These are phyloP conservation scores for Leucocoprinus gongylophorus DNA, from an alignment of 1,284 basidiomycete genomes.

Conservation along the genomic window DNA sequence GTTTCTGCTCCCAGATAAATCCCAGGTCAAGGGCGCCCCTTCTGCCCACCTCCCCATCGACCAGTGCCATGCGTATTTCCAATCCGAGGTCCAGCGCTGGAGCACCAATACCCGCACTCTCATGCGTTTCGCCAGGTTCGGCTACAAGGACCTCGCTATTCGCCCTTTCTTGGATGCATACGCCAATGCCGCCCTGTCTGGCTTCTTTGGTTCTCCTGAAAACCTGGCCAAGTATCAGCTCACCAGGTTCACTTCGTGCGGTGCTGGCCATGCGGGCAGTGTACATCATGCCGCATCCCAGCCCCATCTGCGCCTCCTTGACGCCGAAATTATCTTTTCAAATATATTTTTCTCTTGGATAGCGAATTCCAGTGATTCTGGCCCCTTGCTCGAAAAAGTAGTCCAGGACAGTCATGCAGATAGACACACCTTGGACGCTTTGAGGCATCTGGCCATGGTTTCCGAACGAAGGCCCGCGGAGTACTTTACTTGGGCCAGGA, in stretches of 20 bases:
- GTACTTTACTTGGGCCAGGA: conserved; percentile 35
- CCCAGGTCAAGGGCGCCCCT: neutral
- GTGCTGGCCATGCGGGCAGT: neutral
- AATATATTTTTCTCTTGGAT: conserved; percentile 48
- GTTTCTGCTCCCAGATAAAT: neutral
- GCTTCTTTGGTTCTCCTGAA: neutral
- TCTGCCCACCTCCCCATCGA: conserved; percentile 8
- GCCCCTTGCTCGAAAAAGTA: conserved; percentile 17
- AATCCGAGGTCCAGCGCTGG: neutral
- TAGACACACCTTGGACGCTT: conserved; percentile 26
- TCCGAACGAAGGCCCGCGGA: conserved; percentile 38
- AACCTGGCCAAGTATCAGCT: neutral
- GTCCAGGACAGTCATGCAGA: neutral
- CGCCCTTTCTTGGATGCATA: conserved; percentile 9
- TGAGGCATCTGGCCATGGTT: conserved; percentile 34
- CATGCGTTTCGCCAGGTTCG: neutral
- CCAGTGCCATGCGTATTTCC: neutral
- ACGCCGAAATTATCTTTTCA: conserved; percentile 29
- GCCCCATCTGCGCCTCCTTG: neutral
- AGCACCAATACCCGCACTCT: neutral
- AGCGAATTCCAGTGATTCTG: conserved; percentile 24
- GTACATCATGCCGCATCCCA: neutral
- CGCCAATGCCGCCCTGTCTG: neutral
- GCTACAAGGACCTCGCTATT: neutral
- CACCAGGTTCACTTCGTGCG: neutral